These are phyloP conservation scores for Rehmannia glutinosa DNA, from an alignment of 257 asterid genomes.

Conservation along the genomic window DNA sequence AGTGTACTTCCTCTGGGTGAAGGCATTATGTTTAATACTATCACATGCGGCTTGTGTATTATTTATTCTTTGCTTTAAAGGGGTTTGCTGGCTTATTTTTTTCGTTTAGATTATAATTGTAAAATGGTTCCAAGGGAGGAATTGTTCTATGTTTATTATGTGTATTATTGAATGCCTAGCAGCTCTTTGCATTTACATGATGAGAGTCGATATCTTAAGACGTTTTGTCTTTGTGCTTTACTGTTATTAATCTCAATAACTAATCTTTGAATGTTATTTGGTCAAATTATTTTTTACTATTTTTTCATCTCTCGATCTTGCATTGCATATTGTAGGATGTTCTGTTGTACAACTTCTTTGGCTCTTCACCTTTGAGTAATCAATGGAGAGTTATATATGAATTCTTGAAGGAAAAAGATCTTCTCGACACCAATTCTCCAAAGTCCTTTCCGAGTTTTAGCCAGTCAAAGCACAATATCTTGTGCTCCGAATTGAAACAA, in stretches of 20 bases:
- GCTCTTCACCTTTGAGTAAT: conserved; percentile 53
- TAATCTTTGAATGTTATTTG: neutral
- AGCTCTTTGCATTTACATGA: too few relatives aligned
- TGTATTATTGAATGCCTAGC: too few relatives aligned
- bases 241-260: too few relatives aligned
- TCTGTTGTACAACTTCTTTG: conserved; percentile 53
- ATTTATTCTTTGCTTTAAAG: neutral
- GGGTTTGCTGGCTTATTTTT: too few relatives aligned
- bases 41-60: neutral
- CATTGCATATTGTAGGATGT: conserved; percentile 45
- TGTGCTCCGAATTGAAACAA: conserved; percentile 69
- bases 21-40: neutral
- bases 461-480: conserved; percentile 41
- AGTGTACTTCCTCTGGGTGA: too few relatives aligned
- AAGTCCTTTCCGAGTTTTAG: conserved; percentile 44
- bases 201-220: too few relatives aligned
- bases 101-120: too few relatives aligned
- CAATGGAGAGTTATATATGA: conserved; percentile 73
- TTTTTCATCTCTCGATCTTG: neutral
- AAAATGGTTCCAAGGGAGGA: neutral
- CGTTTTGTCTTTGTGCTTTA: too few relatives aligned
- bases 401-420: conserved; percentile 38
- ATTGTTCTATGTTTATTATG: neutral
- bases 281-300: neutral
- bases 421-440: conserved; percentile 29